phyloP scores from a whole-genome alignment of 371 early-diverging fungal genomes.

The Apophysomyces elegans region DNA sequence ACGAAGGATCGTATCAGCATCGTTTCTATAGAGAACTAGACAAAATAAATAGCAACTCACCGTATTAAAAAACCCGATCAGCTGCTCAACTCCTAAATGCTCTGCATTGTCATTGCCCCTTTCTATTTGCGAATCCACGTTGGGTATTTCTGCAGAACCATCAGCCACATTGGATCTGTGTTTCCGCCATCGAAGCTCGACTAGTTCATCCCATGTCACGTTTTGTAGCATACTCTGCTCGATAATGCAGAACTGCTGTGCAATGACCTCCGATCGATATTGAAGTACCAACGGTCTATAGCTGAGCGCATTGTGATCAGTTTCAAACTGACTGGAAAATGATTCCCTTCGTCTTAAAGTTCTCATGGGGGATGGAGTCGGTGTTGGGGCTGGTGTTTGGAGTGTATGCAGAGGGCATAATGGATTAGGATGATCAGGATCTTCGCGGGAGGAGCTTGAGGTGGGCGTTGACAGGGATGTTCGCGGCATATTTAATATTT shows the following conservation, averaged over 20 bases:
- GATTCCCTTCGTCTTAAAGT: not conserved
- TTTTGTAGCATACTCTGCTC: constrained; percentile 58
- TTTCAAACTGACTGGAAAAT: not conserved
- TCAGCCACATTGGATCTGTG: constrained; percentile 22
- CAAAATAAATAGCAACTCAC: constrained; percentile 23
- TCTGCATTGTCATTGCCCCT: constrained; percentile 5
- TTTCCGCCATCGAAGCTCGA: constrained; percentile 56
- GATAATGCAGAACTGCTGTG: constrained; percentile 58
- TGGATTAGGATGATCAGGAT: constrained; percentile 24
- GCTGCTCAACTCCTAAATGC: constrained; percentile 32
- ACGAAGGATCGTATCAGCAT: not conserved
- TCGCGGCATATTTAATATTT: not conserved
- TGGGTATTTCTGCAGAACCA: constrained; percentile 20
- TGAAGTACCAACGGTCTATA: constrained; percentile 45
- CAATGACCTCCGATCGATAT: constrained; percentile 48
- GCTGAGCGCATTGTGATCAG: not conserved
- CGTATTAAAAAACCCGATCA: constrained; percentile 49
- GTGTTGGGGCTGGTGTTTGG: not conserved
- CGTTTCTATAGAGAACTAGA: not conserved
- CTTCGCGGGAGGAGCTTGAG: not conserved
- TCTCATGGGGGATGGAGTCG: constrained; percentile 2
- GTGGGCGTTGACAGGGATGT: constrained; percentile 19
- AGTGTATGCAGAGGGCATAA: constrained; percentile 18
- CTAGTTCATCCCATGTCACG: constrained; percentile 61
- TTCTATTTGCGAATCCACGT: not conserved